Base-by-base conservation (phyloP, 148 eudicot genomes). In the Chenopodium quinoa region DNA sequence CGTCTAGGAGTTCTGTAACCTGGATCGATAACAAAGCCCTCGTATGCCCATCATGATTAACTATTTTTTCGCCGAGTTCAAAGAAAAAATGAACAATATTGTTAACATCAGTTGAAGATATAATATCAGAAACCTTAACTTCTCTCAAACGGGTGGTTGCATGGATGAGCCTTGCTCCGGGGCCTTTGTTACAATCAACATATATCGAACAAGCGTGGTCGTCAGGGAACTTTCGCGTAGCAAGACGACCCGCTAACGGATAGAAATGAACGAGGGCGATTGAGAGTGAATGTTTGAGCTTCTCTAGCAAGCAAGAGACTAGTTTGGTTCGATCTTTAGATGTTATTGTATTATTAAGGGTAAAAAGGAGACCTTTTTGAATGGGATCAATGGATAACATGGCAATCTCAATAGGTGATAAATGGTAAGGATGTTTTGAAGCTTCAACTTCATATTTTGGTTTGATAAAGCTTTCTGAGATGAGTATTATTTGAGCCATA, bases 41-140 rank as follows among this genome's bases (percentile, higher is more conserved):
- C n/a, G 69, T 72, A 69, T 89, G 91, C 11, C 93, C 97, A 3
- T 83, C 89, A 68, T 84, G 79, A 78, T 88, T 89, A 1, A 91
- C 84, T 2, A 54, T 58, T 13, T 62, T 14, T 20, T 82, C 81
- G 1, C 86, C 83, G 1, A 79, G 68, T 2, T 84, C 81, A 50
- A 90, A 92, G 60, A 88, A 86, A 8, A 65, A 80, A 17, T 81
- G 82, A 25, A 90, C 77, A 4, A 29, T 0, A 40, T 54, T 1
- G 88, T 12, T 89, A 11, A 88, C 78, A 71, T 86, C 80, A 13
- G 16, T 4, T 0, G 88, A 70, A 27, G 71, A n/a, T 4, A 87
- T 7, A 40, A 92, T 23, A 71, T 88, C 86, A 3, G 20, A 27
- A 3, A 89, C 23, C 9, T 8, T 46, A 20, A 85, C 17, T 14